phyloP scores from a whole-genome alignment of 2,329 filamentous ascomycete genomes.

The Diaporthe citrichinensis region DNA sequence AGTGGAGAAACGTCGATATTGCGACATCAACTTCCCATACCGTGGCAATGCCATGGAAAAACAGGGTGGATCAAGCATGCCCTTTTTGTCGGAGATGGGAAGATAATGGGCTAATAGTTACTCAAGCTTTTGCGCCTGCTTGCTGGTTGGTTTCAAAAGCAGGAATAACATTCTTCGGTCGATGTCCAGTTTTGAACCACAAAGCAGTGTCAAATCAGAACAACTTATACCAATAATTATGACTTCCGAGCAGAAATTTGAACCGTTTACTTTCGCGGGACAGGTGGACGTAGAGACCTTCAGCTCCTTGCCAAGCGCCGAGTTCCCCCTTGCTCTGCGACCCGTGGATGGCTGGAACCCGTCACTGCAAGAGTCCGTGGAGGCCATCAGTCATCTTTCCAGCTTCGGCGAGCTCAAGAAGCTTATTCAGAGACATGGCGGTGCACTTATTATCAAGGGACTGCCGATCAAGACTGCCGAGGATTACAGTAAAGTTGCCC shows the following conservation, averaged over 20 bases:
- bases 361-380: constrained; percentile 42
- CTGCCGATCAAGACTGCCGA: constrained; percentile 50
- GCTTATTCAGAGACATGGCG: constrained; percentile 49
- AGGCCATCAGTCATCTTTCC: constrained; percentile 42
- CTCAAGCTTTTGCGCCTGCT: background rate
- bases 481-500: constrained; percentile 53
- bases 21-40: background rate
- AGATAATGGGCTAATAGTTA: background rate
- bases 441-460: constrained; percentile 52
- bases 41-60: background rate
- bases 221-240: background rate
- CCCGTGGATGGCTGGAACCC: constrained; percentile 25
- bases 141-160: background rate
- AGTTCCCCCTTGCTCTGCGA: constrained; percentile 29
- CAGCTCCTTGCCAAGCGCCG: background rate
- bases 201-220: background rate
- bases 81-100: background rate
- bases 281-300: constrained; percentile 8
- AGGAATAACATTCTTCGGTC: background rate
- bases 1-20: constrained; percentile 12
- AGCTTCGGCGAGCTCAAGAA: constrained; percentile 47
- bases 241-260: background rate
- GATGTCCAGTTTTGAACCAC: background rate
- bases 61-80: background rate
- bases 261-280: constrained; percentile 20